phyloP scores from a whole-genome alignment of 768 basidiomycete genomes.

The Rhizopogon roseolus region DNA sequence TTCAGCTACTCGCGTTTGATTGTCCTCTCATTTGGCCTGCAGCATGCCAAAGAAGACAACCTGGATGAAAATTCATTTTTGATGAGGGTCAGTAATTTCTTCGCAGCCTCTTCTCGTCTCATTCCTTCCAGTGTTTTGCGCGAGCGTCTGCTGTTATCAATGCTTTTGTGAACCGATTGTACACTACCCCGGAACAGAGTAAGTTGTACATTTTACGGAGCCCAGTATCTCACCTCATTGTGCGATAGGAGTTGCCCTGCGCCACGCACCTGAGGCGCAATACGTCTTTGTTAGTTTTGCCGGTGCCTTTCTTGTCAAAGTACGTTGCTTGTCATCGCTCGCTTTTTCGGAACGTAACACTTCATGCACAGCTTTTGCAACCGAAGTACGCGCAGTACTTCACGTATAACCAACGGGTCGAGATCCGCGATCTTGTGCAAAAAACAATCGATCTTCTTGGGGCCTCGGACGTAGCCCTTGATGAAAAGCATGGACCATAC shows the following conservation, averaged over 20 bases:
- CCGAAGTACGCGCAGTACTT: conserved; percentile 67
- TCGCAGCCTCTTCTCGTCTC: not conserved
- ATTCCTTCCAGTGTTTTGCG: conserved; percentile 47
- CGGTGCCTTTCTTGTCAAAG: conserved; percentile 79
- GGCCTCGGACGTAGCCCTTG: conserved; percentile 68
- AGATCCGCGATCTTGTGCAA: conserved; percentile 62
- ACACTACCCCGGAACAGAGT: conserved; percentile 51
- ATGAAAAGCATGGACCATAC: conserved; percentile 78
- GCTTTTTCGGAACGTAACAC: not conserved
- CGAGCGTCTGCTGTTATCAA: conserved; percentile 65
- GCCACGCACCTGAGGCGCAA: conserved; percentile 77
- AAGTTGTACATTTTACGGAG: conserved; percentile 13
- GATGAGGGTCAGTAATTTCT: conserved; percentile 44
- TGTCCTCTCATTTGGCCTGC: conserved; percentile 71
- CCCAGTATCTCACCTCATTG: not conserved
- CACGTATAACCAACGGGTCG: conserved; percentile 48
- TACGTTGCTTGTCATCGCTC: conserved; percentile 18
- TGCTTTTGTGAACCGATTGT: conserved; percentile 52
- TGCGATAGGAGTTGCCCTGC: conserved; percentile 45
- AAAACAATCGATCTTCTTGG: conserved; percentile 63
- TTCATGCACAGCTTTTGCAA: conserved; percentile 55
- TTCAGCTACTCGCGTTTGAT: conserved; percentile 69
- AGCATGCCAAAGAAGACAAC: conserved; percentile 58
- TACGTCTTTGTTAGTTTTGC: conserved; percentile 79
- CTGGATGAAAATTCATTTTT: conserved; percentile 63